Base-by-base conservation (phyloP, 140 eudicot genomes). In the Bidens hawaiensis region DNA sequence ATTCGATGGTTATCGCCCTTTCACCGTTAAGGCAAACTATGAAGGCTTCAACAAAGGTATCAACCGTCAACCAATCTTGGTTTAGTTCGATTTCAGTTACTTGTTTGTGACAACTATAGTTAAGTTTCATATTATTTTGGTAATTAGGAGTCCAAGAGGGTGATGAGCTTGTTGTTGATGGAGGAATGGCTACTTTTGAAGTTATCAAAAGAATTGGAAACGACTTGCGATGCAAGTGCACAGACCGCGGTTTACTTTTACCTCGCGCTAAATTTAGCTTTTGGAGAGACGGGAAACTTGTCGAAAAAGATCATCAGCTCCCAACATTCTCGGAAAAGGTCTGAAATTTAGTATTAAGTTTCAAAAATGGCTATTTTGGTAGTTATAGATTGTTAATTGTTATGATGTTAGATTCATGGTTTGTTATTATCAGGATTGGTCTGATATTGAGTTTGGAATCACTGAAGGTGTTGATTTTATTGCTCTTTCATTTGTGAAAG, bases 361-460 rank as follows among this genome's bases (percentile, higher is more conserved):
- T 10, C 12, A 8, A 36, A 36, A 36, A 36, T 10, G n/a, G 43
- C n/a, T 36, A 36, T 36, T 36, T 36, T 36, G 61, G 28, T 34
- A 11, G 5, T 59, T 59, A 4, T 6, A 59, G 21, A 21, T 40
- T n/a, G 33, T 22, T 60, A 41, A 21, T 40, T n/a, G 33, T 22
- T 60, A 41, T 15, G 12, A 42, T n/a, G 19, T 43, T 62, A 52
- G n/a, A 26, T 40, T 58, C 2, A 34, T 69, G 42, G 17, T 65
- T 26, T 26, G 31, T 71, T 58, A 43, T 77, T 16, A 33, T 46
- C 80, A 83, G 89, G 96, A 87, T 75, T 81, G 89, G 94, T 74
- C 77, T n/a, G 96, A 87, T 58, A 87, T 87, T n/a, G 82, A 70
- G 60, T 87, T 83, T 71, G 96, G 88, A 62, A 76, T 79, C n/a